Evolutionary conservation across 257 asterid genomes (phyloP).

Genomic region (Fraxinus anomala): DNA sequence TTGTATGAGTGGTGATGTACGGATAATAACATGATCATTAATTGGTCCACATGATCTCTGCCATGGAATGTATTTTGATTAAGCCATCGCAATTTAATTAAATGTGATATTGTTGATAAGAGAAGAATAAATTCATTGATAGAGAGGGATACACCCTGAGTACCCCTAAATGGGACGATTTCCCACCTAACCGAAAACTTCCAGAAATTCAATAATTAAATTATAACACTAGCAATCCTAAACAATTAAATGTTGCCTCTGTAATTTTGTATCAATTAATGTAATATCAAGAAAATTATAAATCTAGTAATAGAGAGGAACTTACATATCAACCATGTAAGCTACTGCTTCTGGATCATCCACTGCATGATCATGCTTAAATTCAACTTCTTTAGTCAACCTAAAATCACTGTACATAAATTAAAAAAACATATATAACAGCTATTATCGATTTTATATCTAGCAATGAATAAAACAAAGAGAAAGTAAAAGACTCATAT

Average conservation of each 20-base stretch:
- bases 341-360: conserved; percentile 77
- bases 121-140: not conserved
- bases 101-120: not conserved
- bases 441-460: not conserved
- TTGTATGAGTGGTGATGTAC: conserved; percentile 10
- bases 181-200: not conserved
- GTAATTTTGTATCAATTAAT: not conserved
- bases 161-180: not conserved
- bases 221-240: not conserved
- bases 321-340: conserved; percentile 71
- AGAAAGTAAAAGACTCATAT: not conserved
- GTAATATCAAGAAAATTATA: not conserved
- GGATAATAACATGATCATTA: conserved; percentile 21
- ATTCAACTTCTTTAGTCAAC: conserved; percentile 34
- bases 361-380: conserved; percentile 52
- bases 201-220: not conserved
- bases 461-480: not conserved
- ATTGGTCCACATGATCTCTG: conserved; percentile 30
- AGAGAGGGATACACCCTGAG: not conserved
- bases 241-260: not conserved
- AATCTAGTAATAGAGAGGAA: conserved; percentile 14
- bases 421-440: not conserved
- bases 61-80: conserved; percentile 16
- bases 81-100: conserved; percentile 9
- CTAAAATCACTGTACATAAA: conserved; percentile 36